A percentile compares a stretch with the other conserved stretches of the same genome.
Evolutionary conservation across 805 yeast genomes (phyloP).

Genomic region (Saccharomycopsis amapae): DNA sequence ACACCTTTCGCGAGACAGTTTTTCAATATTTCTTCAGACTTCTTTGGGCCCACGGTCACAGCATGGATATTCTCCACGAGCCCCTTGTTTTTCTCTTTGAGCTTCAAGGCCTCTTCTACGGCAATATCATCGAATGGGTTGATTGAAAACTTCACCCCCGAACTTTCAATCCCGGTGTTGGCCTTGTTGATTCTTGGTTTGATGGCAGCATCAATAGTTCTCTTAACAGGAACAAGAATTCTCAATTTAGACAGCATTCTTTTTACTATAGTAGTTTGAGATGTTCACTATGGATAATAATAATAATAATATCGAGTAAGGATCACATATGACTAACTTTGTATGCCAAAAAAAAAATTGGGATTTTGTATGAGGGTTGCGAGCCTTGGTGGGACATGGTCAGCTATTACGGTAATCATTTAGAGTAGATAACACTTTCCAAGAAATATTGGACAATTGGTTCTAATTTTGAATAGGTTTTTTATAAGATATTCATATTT

Average conservation of each 20-base stretch:
- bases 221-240: slow-evolving; percentile 88
- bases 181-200: slow-evolving; percentile 88
- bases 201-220: slow-evolving; percentile 90
- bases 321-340: neutral
- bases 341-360: too few species aligned
- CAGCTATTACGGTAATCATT: neutral
- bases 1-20: slow-evolving; percentile 94
- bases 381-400: neutral
- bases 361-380: neutral
- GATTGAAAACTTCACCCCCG: slow-evolving; percentile 86
- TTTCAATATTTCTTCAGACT: slow-evolving; percentile 82
- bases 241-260: slow-evolving; percentile 36
- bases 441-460: too few species aligned
- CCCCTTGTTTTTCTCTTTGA: slow-evolving; percentile 57
- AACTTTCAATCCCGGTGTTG: slow-evolving; percentile 75
- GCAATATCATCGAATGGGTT: slow-evolving; percentile 99
- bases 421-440: too few species aligned
- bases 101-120: slow-evolving; percentile 83
- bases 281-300: too few species aligned
- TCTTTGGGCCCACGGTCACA: slow-evolving; percentile 82
- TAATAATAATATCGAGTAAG: too few species aligned
- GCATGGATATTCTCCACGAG: slow-evolving; percentile 81
- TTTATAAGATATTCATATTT: too few species aligned
- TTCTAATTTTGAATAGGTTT: too few species aligned
- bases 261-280: neutral